Evolutionary conservation across 768 basidiomycete genomes (phyloP), one percentile per base, ranked within the genome.

Genomic region (Naganishia onofrii): DNA sequence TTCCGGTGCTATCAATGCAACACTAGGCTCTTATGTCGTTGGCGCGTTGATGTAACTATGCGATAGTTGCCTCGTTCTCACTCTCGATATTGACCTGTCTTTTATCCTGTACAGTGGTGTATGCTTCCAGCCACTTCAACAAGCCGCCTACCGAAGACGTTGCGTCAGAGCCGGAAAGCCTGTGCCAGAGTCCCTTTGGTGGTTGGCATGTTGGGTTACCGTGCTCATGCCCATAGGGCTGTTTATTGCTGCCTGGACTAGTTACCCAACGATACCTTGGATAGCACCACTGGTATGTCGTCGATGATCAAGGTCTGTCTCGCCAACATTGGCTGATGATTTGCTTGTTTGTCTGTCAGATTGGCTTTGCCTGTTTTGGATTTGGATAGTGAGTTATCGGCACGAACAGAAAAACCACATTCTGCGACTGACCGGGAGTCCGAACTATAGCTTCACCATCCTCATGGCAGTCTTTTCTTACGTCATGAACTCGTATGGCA

Each of bases 401-500:
- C 19, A n/a, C 6, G n/a, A 17, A 63, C n/a, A n/a, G n/a, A n/a
- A n/a, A n/a, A n/a, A n/a, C n/a, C n/a, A 15, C 23, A 8, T 4
- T 19, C 26, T 19, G 23, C 8, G 9, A 29, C 60, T 63, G 38
- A 63, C n/a, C 15, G 34, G 23, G 8, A 5, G 3, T 26, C 9
- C 21, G 1, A 26, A n/a, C 3, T 63, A 5, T 21, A 63, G 75
- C 73, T 77, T 36, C 55, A 71, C 57, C 8, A 75, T 77, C 64
- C 56, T 77, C 32, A 73, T 73, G n/a, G 74, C 74, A 21, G 75
- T 77, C 46, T 66, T 77, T 31, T 72, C 72, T 38, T 77, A 77
- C 36, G 73, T 77, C 4, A 74, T 77, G 19, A 75, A 77, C 67
- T 75, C 74, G 2, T 77, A 77, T 63, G 74, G 74, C 5, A 73